Evolutionary conservation across 176 grass and related monocot genomes (phyloP).

Genomic region (Cenchrus purpureus): DNA sequence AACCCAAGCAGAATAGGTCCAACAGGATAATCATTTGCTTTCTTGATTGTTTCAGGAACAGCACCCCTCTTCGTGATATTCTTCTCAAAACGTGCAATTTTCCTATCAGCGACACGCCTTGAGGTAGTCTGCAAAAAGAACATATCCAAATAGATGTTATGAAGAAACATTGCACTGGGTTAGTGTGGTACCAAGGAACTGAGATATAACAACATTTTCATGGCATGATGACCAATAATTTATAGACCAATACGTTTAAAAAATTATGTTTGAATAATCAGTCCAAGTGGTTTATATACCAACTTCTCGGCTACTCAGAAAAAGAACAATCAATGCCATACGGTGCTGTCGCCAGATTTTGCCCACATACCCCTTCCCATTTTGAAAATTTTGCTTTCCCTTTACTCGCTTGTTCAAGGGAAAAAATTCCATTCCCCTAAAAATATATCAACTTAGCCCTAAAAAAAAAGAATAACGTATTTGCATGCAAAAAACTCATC

Average conservation of each 20-base stretch:
- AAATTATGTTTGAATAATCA: not conserved
- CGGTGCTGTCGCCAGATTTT: not conserved
- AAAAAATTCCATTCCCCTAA: too few relatives aligned
- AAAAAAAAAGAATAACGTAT: not conserved
- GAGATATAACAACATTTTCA: not conserved
- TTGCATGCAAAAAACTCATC: slow-evolving; percentile 20
- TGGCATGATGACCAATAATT: not conserved
- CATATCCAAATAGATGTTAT: not conserved
- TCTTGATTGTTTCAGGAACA: slow-evolving; percentile 82
- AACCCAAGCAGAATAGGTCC: slow-evolving; percentile 79
- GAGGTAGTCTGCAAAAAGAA: slow-evolving; percentile 67
- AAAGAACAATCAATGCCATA: slow-evolving; percentile 9
- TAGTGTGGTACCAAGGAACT: slow-evolving; percentile 20
- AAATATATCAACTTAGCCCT: not conserved
- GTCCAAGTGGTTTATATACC: not conserved
- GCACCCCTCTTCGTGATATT: slow-evolving; percentile 83
- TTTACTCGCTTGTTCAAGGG: too few relatives aligned
- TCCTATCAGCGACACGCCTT: slow-evolving; percentile 73
- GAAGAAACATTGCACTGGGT: slow-evolving; percentile 2
- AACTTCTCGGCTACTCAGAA: not conserved
- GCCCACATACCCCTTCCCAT: not conserved
- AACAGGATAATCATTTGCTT: slow-evolving; percentile 75
- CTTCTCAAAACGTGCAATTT: slow-evolving; percentile 77
- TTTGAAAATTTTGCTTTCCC: too few relatives aligned
- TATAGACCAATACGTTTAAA: not conserved